These are phyloP conservation scores for Cyberlindnera euphorbiae DNA, from an alignment of 805 yeast genomes.

Conservation along the genomic window DNA sequence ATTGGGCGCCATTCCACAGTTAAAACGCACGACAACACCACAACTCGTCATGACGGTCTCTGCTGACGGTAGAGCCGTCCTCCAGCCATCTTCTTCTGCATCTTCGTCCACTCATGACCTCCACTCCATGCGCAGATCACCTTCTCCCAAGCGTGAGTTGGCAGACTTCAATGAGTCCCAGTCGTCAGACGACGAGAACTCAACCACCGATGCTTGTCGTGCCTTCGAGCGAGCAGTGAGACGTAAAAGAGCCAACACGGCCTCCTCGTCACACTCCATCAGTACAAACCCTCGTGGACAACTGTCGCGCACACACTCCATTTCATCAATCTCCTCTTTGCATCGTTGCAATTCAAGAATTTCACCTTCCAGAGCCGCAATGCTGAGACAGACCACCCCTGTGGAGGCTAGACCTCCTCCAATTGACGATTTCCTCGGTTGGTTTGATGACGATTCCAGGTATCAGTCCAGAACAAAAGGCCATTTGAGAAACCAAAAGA, in stretches of 20 bases:
- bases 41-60: slow-evolving; percentile 17
- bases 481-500: slow-evolving; percentile 14
- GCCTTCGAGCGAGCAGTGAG: slow-evolving; percentile 25
- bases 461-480: slow-evolving; percentile 10
- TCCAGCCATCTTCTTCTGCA: slow-evolving; percentile 19
- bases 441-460: slow-evolving; percentile 18
- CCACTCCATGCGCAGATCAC: slow-evolving; percentile 16
- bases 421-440: slow-evolving; percentile 14
- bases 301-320: slow-evolving; percentile 21
- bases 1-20: slow-evolving; percentile 4
- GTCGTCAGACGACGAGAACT: slow-evolving; percentile 14
- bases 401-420: slow-evolving; percentile 11
- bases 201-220: slow-evolving; percentile 8
- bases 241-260: slow-evolving; percentile 26
- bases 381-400: slow-evolving; percentile 21
- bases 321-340: slow-evolving; percentile 17
- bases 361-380: slow-evolving; percentile 20
- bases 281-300: not conserved
- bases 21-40: slow-evolving; percentile 14
- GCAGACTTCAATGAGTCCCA: slow-evolving; percentile 10
- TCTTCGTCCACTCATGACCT: slow-evolving; percentile 24
- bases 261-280: slow-evolving; percentile 17
- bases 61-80: slow-evolving; percentile 14
- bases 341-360: slow-evolving; percentile 12
- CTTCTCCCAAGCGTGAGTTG: slow-evolving; percentile 25